These are phyloP conservation scores for Aspergillus steynii DNA, from an alignment of 495 filamentous ascomycete genomes.

Conservation along the genomic window DNA sequence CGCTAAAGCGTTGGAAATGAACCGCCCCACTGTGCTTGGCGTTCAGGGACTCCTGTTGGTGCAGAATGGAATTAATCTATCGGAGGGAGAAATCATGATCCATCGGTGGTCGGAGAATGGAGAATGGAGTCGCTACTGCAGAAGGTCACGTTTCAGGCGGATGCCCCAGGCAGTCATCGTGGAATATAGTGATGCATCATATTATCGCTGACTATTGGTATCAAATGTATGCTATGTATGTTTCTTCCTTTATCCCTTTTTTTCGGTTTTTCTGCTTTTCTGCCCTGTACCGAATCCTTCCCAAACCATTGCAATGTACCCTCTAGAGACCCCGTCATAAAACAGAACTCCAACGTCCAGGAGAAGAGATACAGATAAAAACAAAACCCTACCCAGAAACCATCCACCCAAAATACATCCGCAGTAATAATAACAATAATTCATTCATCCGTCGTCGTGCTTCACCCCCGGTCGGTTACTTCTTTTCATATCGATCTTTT, in stretches of 20 bases:
- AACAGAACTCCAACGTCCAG: background rate
- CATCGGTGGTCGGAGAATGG: too few species aligned
- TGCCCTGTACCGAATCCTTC: background rate
- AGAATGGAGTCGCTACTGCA: too few species aligned
- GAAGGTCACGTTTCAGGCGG: background rate
- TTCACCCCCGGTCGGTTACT: constrained; percentile 4
- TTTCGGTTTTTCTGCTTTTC: background rate
- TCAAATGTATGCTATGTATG: background rate
- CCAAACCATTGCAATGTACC: background rate
- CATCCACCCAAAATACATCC: background rate
- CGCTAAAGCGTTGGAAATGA: background rate
- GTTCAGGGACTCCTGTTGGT: background rate
- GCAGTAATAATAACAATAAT: background rate
- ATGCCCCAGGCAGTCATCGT: background rate
- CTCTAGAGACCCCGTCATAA: background rate
- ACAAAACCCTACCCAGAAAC: background rate
- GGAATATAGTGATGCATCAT: background rate
- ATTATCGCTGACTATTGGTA: background rate
- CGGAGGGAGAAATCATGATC: too few species aligned
- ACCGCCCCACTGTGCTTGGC: background rate
- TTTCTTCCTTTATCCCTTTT: background rate
- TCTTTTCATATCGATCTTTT: constrained; percentile 20
- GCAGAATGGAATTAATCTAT: too few species aligned
- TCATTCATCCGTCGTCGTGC: background rate
- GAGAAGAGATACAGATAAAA: background rate